Evolutionary conservation across 805 yeast species (phyloP).

Genomic region (Metschnikowia kunwiensis): DNA sequence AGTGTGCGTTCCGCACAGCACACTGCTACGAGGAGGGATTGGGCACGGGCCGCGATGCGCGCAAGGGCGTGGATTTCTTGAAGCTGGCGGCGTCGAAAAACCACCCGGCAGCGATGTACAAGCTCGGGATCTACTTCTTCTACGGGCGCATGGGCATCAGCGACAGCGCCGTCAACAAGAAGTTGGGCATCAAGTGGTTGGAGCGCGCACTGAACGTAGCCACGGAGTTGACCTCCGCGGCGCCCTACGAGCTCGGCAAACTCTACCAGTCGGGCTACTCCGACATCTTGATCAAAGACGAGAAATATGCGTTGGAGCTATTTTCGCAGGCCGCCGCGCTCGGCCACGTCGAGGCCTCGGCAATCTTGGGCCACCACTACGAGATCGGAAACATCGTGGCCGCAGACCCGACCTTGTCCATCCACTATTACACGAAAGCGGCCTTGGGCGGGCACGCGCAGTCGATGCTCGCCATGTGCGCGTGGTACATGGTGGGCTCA

Average conservation of each 20-base stretch:
- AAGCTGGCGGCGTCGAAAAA: slow-evolving; percentile 85
- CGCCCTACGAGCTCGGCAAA: slow-evolving; percentile 88
- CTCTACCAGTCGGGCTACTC: slow-evolving; percentile 80
- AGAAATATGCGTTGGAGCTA: slow-evolving; percentile 77
- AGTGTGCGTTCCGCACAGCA: slow-evolving; percentile 87
- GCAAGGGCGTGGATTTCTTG: slow-evolving; percentile 78
- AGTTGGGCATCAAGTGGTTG: slow-evolving; percentile 90
- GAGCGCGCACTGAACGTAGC: slow-evolving; percentile 83
- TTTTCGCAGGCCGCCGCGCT: slow-evolving; percentile 86
- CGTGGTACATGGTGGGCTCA: slow-evolving; percentile 93
- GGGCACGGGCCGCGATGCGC: slow-evolving; percentile 85
- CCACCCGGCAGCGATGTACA: slow-evolving; percentile 97
- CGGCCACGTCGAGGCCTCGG: slow-evolving; percentile 79
- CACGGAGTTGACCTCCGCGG: slow-evolving; percentile 81
- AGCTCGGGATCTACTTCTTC: slow-evolving; percentile 83
- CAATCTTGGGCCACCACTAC: slow-evolving; percentile 76
- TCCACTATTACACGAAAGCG: slow-evolving; percentile 90
- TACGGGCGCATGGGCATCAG: slow-evolving; percentile 81
- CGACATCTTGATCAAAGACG: slow-evolving; percentile 84
- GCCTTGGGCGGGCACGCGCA: slow-evolving; percentile 84
- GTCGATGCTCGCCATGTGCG: slow-evolving; percentile 91
- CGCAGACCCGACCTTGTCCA: slow-evolving; percentile 76
- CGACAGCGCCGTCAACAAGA: slow-evolving; percentile 63
- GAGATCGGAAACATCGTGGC: slow-evolving; percentile 77
- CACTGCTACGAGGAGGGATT: slow-evolving; percentile 91